Base-by-base conservation (phyloP, 2,329 filamentous ascomycete genomes). In the Sporothrix pallida region DNA sequence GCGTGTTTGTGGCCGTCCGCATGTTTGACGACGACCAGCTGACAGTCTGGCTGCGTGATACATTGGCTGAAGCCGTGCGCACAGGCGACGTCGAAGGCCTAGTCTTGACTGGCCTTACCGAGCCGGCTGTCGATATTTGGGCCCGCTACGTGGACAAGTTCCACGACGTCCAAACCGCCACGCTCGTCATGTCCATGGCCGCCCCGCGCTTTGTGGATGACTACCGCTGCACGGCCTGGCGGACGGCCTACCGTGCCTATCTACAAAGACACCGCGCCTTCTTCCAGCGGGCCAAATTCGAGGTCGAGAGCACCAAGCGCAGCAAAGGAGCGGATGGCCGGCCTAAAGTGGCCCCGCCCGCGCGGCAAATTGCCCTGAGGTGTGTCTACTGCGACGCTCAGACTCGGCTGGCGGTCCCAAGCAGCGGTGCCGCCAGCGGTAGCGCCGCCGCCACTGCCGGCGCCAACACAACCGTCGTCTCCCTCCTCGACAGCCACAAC, bases 171-270 rank as follows among this genome's bases (percentile, higher is more conserved):
- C 93, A 97, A 82, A 94, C 93, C 0, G 92, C 93, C 1, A 91
- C 92, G 0, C 85, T 96, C 1, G 88, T 93, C 74, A 88, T 93
- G 73, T 91, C 91, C 13, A 90, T 92, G 80, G 92, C 91, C 77
- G 89, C 90, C 73, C 93, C 93, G 0, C 87, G 90, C 9, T 95
- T 93, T 81, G 90, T 95, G 76, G 88, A 92, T 80, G 93, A 96
- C 80, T 84, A 91, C 60, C 90, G 93, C 76, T 93, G 91, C 82
- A 86, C 87, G 10, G 89, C 91, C 72, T 95, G 93, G 92, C 91
- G 92, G 72, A 88, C 86, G 76, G 86, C 87, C 50, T 94, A 95
- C 80, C 88, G 91, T 73, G 89, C 90, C 69, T 90, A 93, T 77
- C 87, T 92, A 52, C 89, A 92, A 83, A 91, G 86, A 76, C 93